Conservation (phyloP, 1,139 yeast genomes). For the Debaryomyces sp. region DNA sequence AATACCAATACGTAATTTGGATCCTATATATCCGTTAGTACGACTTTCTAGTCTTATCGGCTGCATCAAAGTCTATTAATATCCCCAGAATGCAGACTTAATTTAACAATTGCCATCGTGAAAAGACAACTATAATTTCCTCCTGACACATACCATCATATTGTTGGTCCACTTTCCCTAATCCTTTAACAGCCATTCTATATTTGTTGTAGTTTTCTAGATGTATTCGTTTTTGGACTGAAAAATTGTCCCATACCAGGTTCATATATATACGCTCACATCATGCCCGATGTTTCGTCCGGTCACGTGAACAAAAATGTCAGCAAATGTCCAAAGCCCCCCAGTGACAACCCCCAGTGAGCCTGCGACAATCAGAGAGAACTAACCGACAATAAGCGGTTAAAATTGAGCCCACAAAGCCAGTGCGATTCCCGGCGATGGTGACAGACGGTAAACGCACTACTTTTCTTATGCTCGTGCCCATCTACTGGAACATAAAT, state of each 20-base stretch:
- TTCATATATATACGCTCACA: neutral
- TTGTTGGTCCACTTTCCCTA: slow-evolving; percentile 70
- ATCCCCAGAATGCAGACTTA: neutral
- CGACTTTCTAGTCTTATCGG: neutral
- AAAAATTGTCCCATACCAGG: neutral
- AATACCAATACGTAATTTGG: slow-evolving; percentile 73
- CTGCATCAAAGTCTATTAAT: neutral
- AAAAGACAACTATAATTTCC: neutral
- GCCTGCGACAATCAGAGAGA: neutral
- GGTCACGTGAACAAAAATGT: neutral
- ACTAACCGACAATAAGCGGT: neutral
- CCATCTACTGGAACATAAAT: neutral
- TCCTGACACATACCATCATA: slow-evolving; percentile 56
- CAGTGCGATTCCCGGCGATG: neutral
- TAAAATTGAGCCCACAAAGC: neutral
- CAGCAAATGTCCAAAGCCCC: neutral
- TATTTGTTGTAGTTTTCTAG: neutral
- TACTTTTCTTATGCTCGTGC: neutral
- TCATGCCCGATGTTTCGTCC: neutral
- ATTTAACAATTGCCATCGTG: neutral
- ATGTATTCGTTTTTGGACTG: neutral
- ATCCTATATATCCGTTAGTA: slow-evolving; percentile 36
- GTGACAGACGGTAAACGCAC: neutral
- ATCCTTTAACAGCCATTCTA: slow-evolving; percentile 76
- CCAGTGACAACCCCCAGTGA: neutral